Evolutionary conservation across 768 basidiomycete species (phyloP).

Genomic region (Zangia roseola): DNA sequence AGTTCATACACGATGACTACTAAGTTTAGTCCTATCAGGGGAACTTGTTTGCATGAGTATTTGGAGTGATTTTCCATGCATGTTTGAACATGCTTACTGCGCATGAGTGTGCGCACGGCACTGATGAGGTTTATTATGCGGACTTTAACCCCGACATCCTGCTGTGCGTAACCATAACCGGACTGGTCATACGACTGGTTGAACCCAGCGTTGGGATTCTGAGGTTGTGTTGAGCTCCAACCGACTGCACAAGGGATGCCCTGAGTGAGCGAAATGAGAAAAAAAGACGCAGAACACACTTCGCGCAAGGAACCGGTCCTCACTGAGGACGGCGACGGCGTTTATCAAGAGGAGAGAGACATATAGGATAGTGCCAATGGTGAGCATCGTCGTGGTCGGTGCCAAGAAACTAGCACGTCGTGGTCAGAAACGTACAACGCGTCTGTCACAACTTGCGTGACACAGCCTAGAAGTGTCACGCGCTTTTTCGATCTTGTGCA

Average conservation of each 20-base stretch:
- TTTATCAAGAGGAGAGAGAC: slow-evolving; percentile 87
- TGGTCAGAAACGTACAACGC: slow-evolving; percentile 4
- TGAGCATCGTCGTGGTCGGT: slow-evolving; percentile 42
- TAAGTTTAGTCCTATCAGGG: slow-evolving; percentile 85
- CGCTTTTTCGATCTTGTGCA: slow-evolving; percentile 9
- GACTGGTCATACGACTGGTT: slow-evolving; percentile 69
- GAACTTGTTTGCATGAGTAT: slow-evolving; percentile 57
- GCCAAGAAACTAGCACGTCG: not conserved
- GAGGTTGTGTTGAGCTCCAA: slow-evolving; percentile 74
- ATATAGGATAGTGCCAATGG: slow-evolving; percentile 77
- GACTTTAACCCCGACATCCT: slow-evolving; percentile 74
- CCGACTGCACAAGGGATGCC: slow-evolving; percentile 60
- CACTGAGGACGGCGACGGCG: slow-evolving; percentile 91
- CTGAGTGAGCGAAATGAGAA: slow-evolving; percentile 15
- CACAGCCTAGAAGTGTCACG: slow-evolving; percentile 13
- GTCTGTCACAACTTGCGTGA: slow-evolving; percentile 21
- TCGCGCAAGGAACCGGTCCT: slow-evolving; percentile 92
- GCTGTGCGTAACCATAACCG: slow-evolving; percentile 52
- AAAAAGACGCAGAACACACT: slow-evolving; percentile 56
- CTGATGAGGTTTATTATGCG: slow-evolving; percentile 89
- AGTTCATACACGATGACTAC: slow-evolving; percentile 86
- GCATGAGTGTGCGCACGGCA: slow-evolving; percentile 94
- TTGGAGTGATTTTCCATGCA: slow-evolving; percentile 11
- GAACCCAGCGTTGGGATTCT: slow-evolving; percentile 53
- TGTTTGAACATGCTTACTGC: slow-evolving; percentile 65